Conservation (phyloP, 495 filamentous ascomycete species). For the Daldinia loculata region DNA sequence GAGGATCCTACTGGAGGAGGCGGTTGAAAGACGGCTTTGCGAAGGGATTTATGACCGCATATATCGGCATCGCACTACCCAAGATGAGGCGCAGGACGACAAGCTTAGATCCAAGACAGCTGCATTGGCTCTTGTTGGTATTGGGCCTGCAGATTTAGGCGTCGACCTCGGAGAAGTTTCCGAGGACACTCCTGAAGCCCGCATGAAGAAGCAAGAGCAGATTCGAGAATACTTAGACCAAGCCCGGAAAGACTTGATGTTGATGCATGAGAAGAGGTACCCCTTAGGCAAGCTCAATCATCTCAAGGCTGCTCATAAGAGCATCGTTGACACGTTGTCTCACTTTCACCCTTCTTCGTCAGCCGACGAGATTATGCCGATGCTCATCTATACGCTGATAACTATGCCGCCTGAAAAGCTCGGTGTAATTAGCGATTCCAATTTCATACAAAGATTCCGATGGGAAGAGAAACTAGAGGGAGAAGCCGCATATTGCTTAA, state of each 20-base stretch:
- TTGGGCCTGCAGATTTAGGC: constrained; percentile 85
- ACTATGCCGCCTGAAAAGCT: constrained; percentile 87
- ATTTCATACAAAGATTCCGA: constrained; percentile 94
- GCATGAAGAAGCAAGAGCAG: constrained; percentile 70
- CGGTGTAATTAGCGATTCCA: constrained; percentile 88
- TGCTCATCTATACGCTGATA: constrained; percentile 93
- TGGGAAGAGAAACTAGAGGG: constrained; percentile 86
- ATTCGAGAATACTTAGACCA: constrained; percentile 75
- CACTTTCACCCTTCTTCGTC: constrained; percentile 86
- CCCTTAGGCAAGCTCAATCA: constrained; percentile 92
- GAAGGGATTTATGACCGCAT: constrained; percentile 86
- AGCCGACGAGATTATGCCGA: constrained; percentile 95
- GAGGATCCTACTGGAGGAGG: constrained; percentile 82
- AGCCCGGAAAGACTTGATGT: constrained; percentile 75
- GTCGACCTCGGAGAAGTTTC: constrained; percentile 70
- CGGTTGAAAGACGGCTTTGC: constrained; percentile 87
- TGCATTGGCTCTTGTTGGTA: constrained; percentile 87
- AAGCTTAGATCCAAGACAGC: constrained; percentile 95
- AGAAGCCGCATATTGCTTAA: constrained; percentile 94
- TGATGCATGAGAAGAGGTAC: constrained; percentile 87
- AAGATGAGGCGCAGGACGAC: constrained; percentile 95
- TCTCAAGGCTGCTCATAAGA: constrained; percentile 88
- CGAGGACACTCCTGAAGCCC: constrained; percentile 56
- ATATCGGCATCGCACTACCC: constrained; percentile 88
- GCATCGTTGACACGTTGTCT: constrained; percentile 88